These are phyloP conservation scores for Seiridium unicorne DNA, from an alignment of 2,329 filamentous ascomycete genomes.

Conservation along the genomic window DNA sequence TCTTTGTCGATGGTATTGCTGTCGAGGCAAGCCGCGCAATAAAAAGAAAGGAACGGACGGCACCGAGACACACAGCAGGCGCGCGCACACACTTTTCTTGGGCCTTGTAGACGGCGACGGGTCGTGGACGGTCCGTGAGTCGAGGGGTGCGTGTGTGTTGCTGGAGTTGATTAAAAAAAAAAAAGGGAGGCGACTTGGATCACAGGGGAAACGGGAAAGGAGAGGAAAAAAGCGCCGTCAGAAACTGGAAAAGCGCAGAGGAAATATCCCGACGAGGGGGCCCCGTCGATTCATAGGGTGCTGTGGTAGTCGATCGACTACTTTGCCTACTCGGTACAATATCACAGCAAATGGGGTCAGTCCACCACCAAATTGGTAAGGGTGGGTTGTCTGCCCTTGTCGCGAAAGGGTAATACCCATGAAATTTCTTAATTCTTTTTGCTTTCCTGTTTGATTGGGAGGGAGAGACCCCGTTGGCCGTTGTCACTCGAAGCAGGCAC, in stretches of 20 bases:
- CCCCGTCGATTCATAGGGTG: background rate
- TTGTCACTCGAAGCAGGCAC: background rate
- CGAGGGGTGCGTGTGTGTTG: background rate
- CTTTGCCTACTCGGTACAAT: conserved; percentile 1
- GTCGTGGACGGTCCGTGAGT: conserved; percentile 7
- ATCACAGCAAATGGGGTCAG: background rate
- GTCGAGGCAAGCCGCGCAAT: background rate
- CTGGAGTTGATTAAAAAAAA: background rate
- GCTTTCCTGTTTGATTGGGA: background rate
- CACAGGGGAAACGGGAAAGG: background rate
- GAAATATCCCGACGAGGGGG: conserved; percentile 3
- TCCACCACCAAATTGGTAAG: conserved; percentile 5
- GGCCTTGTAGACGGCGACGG: background rate
- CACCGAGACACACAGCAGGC: background rate
- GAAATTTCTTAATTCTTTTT: background rate
- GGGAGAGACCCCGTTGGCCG: background rate
- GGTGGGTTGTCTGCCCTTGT: conserved; percentile 5
- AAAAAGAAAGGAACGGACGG: conserved; percentile 2
- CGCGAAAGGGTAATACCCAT: conserved; percentile 4
- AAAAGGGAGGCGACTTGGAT: conserved; percentile 1
- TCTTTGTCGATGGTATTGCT: background rate
- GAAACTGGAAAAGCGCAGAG: background rate
- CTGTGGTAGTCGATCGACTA: background rate
- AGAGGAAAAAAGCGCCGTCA: background rate
- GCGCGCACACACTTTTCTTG: background rate